Base-by-base conservation (phyloP, 345 rosid species). In the Camelina neglecta region DNA sequence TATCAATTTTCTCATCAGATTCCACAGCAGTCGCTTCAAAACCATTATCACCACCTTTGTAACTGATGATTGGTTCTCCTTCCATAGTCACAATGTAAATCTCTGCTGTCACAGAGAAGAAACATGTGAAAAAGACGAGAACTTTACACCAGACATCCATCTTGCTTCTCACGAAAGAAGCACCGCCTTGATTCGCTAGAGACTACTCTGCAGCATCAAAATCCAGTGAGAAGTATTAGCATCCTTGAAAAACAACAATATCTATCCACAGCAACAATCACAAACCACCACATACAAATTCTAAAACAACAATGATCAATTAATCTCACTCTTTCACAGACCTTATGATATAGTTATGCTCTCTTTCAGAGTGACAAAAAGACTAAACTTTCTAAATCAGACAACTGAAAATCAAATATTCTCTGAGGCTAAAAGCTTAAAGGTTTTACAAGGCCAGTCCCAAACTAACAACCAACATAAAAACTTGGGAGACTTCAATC, bases 21-120 rank as follows among this genome's bases (percentile, higher is more conserved):
- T 92, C 94, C 24, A 90, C 84, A 6, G 96, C 96, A 26, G 97
- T 92, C 49, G 99, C 94, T 84, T 86, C 92, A 77, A 95, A 89
- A 2, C 98, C 99, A 68, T 90, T 87, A 29, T 83, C 84, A 29
- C 97, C 98, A 41, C 99, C 99, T 74, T 49, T 84, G 69, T 95
- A 95, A 81, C 94, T 90, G 33, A 91, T 77, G 51, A 90, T 82
- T 59, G 99, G 98, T 80, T 95, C 99, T 77, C 93, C 99, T 69
- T 92, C 97, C 82, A 95, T 73, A 7, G 86, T 90, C 59, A 88
- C 97, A 15, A 95, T 84, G 84, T 92, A 95, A 82, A 90, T 78
- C 83, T 95, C 97, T 4, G 95, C 89, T 55, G 76, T 83, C 64
- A 72, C 89, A 53, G 57, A 18, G 39, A 70, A 53, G 66, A 95